Evolutionary conservation across 371 early-diverging fungal genomes (phyloP).

Genomic region (Ordospora pajunii): DNA sequence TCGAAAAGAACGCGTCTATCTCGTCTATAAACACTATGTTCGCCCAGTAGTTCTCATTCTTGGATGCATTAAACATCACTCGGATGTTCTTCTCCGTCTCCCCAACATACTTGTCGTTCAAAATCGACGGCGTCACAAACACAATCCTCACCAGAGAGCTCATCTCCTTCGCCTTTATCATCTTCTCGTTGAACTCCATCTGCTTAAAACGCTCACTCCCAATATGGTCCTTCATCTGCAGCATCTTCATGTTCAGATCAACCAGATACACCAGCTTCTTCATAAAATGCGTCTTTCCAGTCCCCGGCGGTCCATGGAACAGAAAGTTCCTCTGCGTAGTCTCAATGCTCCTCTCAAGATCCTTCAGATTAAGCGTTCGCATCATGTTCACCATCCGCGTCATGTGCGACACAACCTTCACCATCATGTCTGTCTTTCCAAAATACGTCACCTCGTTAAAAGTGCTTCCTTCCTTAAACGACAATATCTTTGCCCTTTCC

Average conservation of each 20-base stretch:
- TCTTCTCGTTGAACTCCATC: slow-evolving; percentile 33
- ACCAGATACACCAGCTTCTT: slow-evolving; percentile 32
- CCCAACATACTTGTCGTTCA: slow-evolving; percentile 54
- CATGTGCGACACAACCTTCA: background rate
- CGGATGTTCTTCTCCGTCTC: slow-evolving; percentile 41
- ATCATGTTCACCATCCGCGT: background rate
- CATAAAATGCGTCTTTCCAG: slow-evolving; percentile 56
- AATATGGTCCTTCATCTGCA: background rate
- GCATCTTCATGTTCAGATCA: slow-evolving; percentile 35
- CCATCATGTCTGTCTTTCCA: slow-evolving; percentile 10
- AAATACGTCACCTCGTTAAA: slow-evolving; percentile 18
- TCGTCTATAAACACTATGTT: slow-evolving; percentile 56
- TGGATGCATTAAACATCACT: slow-evolving; percentile 34
- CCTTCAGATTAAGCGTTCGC: background rate
- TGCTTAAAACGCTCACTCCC: background rate
- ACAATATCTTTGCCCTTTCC: background rate
- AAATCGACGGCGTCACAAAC: slow-evolving; percentile 27
- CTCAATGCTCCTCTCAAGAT: background rate
- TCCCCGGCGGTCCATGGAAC: slow-evolving; percentile 56
- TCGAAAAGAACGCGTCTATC: slow-evolving; percentile 45
- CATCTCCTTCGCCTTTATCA: slow-evolving; percentile 1
- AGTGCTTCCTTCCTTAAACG: background rate
- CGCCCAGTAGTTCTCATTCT: slow-evolving; percentile 23
- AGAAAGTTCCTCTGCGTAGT: slow-evolving; percentile 37
- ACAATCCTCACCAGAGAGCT: slow-evolving; percentile 17